Conservation (phyloP, 2,329 filamentous ascomycete species). For the Cadophora gregata region DNA sequence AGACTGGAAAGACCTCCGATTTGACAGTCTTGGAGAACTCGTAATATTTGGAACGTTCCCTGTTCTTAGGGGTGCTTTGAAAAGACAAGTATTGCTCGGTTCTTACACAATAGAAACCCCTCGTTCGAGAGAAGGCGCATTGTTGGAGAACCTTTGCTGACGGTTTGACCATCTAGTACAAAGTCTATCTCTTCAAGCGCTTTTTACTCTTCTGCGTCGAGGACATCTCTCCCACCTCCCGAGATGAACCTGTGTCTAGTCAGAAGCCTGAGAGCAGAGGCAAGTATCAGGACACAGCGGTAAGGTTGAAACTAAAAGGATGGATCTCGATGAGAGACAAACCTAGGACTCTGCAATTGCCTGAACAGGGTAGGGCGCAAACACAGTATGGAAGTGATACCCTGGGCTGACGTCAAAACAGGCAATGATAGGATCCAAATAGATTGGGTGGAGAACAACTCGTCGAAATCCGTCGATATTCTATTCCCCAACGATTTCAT, state of each 20-base stretch:
- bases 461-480: background rate
- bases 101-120: background rate
- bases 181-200: background rate
- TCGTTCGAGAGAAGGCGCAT: background rate
- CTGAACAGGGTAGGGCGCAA: no score
- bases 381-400: no score
- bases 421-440: background rate
- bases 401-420: background rate
- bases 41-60: background rate
- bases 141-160: background rate
- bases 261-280: background rate
- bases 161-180: background rate
- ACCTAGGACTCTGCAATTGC: no score
- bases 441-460: background rate
- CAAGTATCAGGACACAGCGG: background rate
- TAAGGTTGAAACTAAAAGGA: background rate
- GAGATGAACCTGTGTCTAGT: background rate
- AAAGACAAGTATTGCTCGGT: background rate
- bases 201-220: background rate
- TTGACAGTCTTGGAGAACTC: background rate
- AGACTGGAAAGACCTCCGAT: background rate
- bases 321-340: no score
- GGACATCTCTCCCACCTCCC: background rate
- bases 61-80: background rate
- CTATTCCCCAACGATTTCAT: background rate